These are phyloP conservation scores for Carex parvula DNA, from an alignment of 176 grass and related monocot genomes.

Conservation along the genomic window DNA sequence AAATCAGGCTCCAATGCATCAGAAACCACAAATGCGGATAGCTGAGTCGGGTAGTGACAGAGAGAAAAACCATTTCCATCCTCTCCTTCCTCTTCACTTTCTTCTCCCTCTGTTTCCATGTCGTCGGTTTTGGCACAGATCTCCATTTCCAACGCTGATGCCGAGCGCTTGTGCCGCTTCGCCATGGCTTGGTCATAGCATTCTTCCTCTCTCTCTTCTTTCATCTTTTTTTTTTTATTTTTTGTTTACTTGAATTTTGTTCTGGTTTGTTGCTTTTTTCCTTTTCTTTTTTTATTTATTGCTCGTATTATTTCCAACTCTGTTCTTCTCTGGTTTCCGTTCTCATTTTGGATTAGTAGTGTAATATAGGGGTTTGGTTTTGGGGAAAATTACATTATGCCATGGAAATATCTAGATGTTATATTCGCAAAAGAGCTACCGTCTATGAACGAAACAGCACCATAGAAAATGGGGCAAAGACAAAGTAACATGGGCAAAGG, in stretches of 20 bases:
- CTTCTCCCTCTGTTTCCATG: slow-evolving; percentile 19
- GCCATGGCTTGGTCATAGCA: slow-evolving; percentile 31
- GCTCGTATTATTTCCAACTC: not conserved
- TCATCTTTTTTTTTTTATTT: slow-evolving; percentile 12
- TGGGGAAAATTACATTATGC: slow-evolving; percentile 7
- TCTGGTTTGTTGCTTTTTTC: slow-evolving; percentile 5
- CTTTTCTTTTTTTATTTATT: not conserved
- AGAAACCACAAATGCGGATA: slow-evolving; percentile 68
- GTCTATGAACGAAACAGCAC: not conserved
- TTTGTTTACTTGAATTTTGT: slow-evolving; percentile 5
- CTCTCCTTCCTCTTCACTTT: slow-evolving; percentile 22
- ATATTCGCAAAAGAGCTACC: not conserved
- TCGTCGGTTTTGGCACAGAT: slow-evolving; percentile 13
- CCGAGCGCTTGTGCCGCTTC: slow-evolving; percentile 66
- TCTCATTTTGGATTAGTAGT: not conserved
- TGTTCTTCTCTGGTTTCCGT: not conserved
- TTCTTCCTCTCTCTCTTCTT: slow-evolving; percentile 2
- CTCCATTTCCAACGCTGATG: slow-evolving; percentile 17
- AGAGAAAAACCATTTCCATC: slow-evolving; percentile 17
- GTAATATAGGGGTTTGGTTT: not conserved
- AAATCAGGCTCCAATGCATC: slow-evolving; percentile 77
- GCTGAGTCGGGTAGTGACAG: slow-evolving; percentile 26
- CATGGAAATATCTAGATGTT: slow-evolving; percentile 19
- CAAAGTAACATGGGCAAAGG: not conserved
- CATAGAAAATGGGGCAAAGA: not conserved